Evolutionary conservation across 2,329 filamentous ascomycete species (phyloP).

Genomic region (Hypoxylon sp.): DNA sequence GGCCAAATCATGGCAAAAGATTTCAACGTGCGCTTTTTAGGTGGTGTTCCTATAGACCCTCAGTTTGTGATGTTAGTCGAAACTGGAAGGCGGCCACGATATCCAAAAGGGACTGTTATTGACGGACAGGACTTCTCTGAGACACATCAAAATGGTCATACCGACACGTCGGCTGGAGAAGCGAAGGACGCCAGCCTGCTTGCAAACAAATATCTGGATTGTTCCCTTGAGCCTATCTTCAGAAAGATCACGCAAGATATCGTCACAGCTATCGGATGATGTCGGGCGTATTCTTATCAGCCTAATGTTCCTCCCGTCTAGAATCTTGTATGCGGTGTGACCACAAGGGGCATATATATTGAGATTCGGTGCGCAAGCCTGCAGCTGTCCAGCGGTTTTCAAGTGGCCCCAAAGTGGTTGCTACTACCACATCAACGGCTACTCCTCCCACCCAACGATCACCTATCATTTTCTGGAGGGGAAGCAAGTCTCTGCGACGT

Average conservation of each 20-base stretch:
- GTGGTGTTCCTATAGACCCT: slow-evolving; percentile 91
- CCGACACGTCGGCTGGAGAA: slow-evolving; percentile 48
- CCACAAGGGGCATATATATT: slow-evolving; percentile 37
- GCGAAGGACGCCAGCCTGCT: slow-evolving; percentile 63
- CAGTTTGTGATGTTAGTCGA: slow-evolving; percentile 92
- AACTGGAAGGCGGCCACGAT: slow-evolving; percentile 74
- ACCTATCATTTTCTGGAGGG: slow-evolving; percentile 22
- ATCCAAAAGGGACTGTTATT: slow-evolving; percentile 77
- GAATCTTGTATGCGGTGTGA: slow-evolving; percentile 41
- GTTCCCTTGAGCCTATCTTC: slow-evolving; percentile 80
- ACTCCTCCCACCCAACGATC: slow-evolving; percentile 18
- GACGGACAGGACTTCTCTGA: slow-evolving; percentile 69
- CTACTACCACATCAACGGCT: slow-evolving; percentile 12
- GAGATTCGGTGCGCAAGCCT: slow-evolving; percentile 32
- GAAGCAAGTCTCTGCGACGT: slow-evolving; percentile 39
- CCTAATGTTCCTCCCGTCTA: slow-evolving; percentile 46
- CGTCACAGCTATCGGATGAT: slow-evolving; percentile 56
- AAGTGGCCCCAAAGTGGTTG: slow-evolving; percentile 20
- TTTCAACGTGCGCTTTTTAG: slow-evolving; percentile 86
- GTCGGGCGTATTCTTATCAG: slow-evolving; percentile 46
- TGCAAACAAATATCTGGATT: slow-evolving; percentile 80
- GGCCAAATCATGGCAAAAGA: slow-evolving; percentile 91
- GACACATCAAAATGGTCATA: slow-evolving; percentile 51
- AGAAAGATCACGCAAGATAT: slow-evolving; percentile 72
- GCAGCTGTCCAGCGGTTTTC: slow-evolving; percentile 12